Percentiles rank a stretch among this genome's conserved stretches.
Conservation (phyloP, 768 basidiomycete genomes). For the Termitomyces sp. region DNA sequence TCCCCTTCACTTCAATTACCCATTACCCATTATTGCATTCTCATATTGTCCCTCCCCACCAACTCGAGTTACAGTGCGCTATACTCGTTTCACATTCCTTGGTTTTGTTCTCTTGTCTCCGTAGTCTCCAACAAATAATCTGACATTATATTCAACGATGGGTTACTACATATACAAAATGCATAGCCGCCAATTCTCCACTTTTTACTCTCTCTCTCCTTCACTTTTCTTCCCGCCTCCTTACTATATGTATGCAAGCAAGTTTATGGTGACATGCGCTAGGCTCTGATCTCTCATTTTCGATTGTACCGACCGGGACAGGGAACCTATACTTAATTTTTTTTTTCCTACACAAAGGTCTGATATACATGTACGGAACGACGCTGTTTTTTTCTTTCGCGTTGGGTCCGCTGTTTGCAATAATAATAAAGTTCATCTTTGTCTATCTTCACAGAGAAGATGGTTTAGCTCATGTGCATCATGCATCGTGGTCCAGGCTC, state of each 20-base stretch:
- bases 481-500: neutral
- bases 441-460: too few species aligned
- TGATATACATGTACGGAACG: neutral
- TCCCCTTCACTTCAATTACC: neutral
- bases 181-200: neutral
- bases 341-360: neutral
- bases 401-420: neutral
- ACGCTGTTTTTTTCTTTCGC: neutral
- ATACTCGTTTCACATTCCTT: constrained; percentile 15
- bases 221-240: neutral
- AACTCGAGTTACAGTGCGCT: constrained; percentile 18
- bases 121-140: neutral
- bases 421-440: neutral
- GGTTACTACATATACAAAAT: constrained; percentile 1
- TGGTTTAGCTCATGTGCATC: too few species aligned
- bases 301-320: constrained; percentile 4
- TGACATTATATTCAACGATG: constrained; percentile 3
- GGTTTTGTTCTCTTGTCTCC: constrained; percentile 1
- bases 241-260: constrained; percentile 1
- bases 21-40: neutral
- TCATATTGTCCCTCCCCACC: constrained; percentile 2
- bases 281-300: neutral
- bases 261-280: neutral
- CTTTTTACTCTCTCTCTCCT: neutral
- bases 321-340: constrained; percentile 3